phyloP scores from a whole-genome alignment of 2,329 filamentous ascomycete genomes.

The Teratosphaeria viscida region DNA sequence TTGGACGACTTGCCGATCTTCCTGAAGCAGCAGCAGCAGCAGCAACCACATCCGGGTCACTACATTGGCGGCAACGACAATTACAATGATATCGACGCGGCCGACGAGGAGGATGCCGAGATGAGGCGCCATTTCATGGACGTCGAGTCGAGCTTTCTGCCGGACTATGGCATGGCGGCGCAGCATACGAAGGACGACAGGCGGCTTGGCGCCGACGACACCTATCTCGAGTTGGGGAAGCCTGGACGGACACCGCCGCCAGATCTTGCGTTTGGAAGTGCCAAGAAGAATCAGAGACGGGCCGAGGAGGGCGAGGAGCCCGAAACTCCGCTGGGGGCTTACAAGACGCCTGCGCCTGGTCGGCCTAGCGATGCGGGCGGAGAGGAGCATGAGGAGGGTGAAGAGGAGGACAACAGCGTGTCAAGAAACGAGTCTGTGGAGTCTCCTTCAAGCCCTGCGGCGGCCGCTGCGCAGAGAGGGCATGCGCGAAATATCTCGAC shows the following conservation, averaged over 20 bases:
- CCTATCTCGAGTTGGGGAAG: conserved; percentile 29
- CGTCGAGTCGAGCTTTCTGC: conserved; percentile 53
- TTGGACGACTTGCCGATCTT: background rate
- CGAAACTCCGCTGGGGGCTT: conserved; percentile 31
- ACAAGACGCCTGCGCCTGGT: conserved; percentile 30
- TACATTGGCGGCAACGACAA: background rate
- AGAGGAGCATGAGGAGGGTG: conserved; percentile 3
- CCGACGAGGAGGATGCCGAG: conserved; percentile 44
- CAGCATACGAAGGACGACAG: conserved; percentile 3
- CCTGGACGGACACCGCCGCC: conserved; percentile 9
- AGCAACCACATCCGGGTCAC: background rate
- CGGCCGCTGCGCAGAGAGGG: conserved; percentile 29
- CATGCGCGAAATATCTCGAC: conserved; percentile 9
- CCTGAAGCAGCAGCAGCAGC: background rate
- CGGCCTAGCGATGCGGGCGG: conserved; percentile 14
- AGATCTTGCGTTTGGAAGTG: conserved; percentile 7
- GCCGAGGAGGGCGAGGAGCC: conserved; percentile 7
- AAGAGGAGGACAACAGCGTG: conserved; percentile 10
- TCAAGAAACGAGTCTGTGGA: background rate
- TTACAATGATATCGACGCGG: conserved; percentile 19
- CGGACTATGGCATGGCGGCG: conserved; percentile 36
- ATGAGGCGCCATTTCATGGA: conserved; percentile 52
- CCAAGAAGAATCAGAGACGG: conserved; percentile 2
- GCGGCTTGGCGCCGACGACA: conserved; percentile 33
- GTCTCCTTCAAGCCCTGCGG: conserved; percentile 33